These are phyloP conservation scores for Skeletonema tropicum DNA, from an alignment of 108 stramenopile species.

Conservation along the genomic window DNA sequence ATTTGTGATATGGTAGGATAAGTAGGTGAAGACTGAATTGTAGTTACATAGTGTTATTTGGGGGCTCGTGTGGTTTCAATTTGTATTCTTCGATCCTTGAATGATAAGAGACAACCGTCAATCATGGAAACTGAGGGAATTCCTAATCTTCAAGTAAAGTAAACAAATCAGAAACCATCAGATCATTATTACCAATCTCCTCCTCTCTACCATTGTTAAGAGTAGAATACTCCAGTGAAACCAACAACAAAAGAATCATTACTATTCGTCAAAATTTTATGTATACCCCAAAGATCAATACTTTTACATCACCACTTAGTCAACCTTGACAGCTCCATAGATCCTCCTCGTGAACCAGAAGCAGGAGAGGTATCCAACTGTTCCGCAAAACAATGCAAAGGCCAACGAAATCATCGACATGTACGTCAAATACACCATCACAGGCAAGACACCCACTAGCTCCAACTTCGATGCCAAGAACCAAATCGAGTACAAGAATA, in stretches of 20 bases:
- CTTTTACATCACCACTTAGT: slow-evolving; percentile 38
- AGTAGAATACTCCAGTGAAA: too few relatives aligned
- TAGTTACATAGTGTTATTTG: background rate
- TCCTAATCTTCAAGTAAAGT: too few relatives aligned
- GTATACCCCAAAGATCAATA: slow-evolving; percentile 73
- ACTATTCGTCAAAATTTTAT: slow-evolving; percentile 5
- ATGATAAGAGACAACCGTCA: too few relatives aligned
- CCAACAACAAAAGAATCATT: too few relatives aligned
- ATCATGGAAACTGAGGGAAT: too few relatives aligned
- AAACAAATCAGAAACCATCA: too few relatives aligned
- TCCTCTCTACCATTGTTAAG: too few relatives aligned
- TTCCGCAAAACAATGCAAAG: slow-evolving; percentile 95
- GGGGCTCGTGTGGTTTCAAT: too few relatives aligned
- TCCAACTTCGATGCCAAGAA: slow-evolving; percentile 91
- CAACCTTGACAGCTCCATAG: slow-evolving; percentile 87
- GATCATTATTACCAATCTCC: too few relatives aligned
- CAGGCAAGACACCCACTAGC: slow-evolving; percentile 84
- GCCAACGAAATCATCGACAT: slow-evolving; percentile 94
- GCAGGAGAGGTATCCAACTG: slow-evolving; percentile 85
- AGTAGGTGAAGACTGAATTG: background rate
- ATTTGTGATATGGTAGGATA: background rate
- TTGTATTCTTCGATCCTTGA: too few relatives aligned
- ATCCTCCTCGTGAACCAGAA: slow-evolving; percentile 88
- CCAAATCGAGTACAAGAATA: slow-evolving; percentile 97
- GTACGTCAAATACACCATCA: slow-evolving; percentile 96